A percentile compares a stretch with the other conserved stretches of the same genome.
Conservation (phyloP, 352 stramenopile species). For the Globisporangium apiculatum region DNA sequence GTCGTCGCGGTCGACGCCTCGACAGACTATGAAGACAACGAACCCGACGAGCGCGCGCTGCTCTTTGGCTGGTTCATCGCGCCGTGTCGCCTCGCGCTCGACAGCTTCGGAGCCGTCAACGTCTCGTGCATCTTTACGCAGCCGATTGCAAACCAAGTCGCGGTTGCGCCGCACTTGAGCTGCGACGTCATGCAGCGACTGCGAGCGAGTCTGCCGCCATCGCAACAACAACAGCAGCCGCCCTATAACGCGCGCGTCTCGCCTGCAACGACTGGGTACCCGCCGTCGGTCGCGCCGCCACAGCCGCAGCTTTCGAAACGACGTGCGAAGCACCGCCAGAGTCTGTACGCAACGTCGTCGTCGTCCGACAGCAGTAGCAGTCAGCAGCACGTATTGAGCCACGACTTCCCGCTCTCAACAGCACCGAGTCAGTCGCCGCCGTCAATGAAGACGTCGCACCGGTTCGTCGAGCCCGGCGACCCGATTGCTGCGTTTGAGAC, state of each 20-base stretch:
- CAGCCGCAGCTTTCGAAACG: not conserved
- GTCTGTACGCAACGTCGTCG: too few relatives aligned
- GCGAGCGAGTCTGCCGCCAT: constrained; percentile 16
- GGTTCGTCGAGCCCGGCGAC: too few relatives aligned
- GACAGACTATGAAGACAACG: constrained; percentile 17
- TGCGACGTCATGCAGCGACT: constrained; percentile 43
- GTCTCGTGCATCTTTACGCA: constrained; percentile 52
- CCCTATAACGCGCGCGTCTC: not conserved
- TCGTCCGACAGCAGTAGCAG: constrained; percentile 1
- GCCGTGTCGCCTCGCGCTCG: constrained; percentile 22
- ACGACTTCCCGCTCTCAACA: not conserved
- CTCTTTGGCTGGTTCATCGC: constrained; percentile 58
- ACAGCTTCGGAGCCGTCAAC: constrained; percentile 27
- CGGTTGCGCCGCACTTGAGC: constrained; percentile 28
- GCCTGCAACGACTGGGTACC: not conserved
- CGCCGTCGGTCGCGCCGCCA: not conserved
- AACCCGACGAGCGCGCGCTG: constrained; percentile 23
- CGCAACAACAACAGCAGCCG: not conserved
- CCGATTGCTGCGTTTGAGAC: not conserved
- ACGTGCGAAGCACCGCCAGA: too few relatives aligned
- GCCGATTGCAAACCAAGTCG: constrained; percentile 19
- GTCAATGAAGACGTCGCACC: not conserved
- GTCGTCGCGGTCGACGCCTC: constrained; percentile 28
- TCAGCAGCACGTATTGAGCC: constrained; percentile 2
- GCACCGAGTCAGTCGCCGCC: not conserved